Evolutionary conservation across 129 eudicot species (phyloP), one percentile per base, ranked within the genome.

Genomic region (Centella asiatica): DNA sequence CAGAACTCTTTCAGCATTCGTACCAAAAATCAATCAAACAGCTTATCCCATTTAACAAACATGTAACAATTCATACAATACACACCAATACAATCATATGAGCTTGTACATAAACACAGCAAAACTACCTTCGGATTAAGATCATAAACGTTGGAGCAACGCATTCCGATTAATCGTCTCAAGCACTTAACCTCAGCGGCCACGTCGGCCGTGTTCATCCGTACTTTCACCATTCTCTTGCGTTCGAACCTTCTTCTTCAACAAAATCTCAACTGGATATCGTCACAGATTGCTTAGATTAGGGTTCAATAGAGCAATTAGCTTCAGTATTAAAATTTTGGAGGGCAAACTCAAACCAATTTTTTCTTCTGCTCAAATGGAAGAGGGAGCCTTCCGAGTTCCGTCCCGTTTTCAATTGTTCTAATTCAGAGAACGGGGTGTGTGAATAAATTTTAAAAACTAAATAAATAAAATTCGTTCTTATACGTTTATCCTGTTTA

Each of bases 181-280:
- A 92, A 77, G 70, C 96, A 92, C 70, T 92, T 92, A 27, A 92
- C 96, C 76, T 92, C 98, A n/a, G 98, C 98, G 75, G 98, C 98
- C 45, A 90, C 95, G 36, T 90, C 99, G 45, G 99, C 99, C 60
- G 99, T 92, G 85, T 92, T 92, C 99, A 92, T 92, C 57, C 99
- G 96, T 42, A 87, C 96, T 76, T 92, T 92, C 88, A 92, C 99
- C 99, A 92, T 92, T 20, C 12, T 58, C 33, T 72, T 51, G 57
- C 32, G 50, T 13, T 26, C 32, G 44, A 2, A 31, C 25, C 48
- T 47, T 32, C 26, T 19, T 14, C 29, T 24, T 19, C 14, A 28
- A 26, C 20, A 26, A 34, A 18, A 49, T 23, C 5, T 18, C 14
- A 42, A 27, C n/a, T n/a, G n/a, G n/a, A 61, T 18, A 42, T 19